Percentiles rank a stretch among this genome's conserved stretches.
Evolutionary conservation across 257 asterid species (phyloP).

Genomic region (Plectranthus barbatus): DNA sequence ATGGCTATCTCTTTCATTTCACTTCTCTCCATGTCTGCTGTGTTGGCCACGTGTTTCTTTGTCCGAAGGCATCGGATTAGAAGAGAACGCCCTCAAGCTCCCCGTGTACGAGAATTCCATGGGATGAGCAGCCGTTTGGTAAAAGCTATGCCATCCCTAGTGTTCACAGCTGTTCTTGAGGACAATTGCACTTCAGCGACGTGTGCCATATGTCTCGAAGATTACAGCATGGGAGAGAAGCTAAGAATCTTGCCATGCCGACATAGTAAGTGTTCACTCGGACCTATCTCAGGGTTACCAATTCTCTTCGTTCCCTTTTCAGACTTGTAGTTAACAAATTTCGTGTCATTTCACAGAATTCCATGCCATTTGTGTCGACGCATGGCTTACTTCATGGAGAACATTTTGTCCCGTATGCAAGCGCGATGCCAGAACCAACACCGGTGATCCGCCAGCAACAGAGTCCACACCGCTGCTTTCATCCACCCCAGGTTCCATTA

Average conservation of each 20-base stretch:
- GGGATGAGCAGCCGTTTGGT: conserved; percentile 85
- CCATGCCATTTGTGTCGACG: conserved; percentile 61
- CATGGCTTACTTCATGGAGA: conserved; percentile 93
- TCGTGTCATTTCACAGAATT: conserved; percentile 40
- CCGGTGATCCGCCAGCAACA: conserved; percentile 67
- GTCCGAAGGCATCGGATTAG: conserved; percentile 66
- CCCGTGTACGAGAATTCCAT: conserved; percentile 59
- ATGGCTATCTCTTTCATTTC: conserved; percentile 83
- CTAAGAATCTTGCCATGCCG: conserved; percentile 75
- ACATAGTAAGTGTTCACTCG: conserved; percentile 69
- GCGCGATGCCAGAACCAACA: conserved; percentile 67
- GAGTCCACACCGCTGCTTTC: conserved; percentile 77
- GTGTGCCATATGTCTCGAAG: conserved; percentile 92
- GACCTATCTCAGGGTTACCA: too few species aligned
- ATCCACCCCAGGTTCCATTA: conserved; percentile 21
- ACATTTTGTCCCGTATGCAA: conserved; percentile 90
- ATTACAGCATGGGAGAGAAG: conserved; percentile 72
- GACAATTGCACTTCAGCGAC: conserved; percentile 72
- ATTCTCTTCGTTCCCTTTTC: not conserved
- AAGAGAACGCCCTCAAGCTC: conserved; percentile 48
- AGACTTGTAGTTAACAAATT: not conserved
- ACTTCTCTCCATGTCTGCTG: conserved; percentile 76
- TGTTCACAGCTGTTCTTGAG: conserved; percentile 70
- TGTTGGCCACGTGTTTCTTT: conserved; percentile 79
- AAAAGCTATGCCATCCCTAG: conserved; percentile 76